Percentiles rank a stretch among this genome's conserved stretches.
Conservation (phyloP, 2,329 filamentous ascomycete species). For the Knufia petricola region DNA sequence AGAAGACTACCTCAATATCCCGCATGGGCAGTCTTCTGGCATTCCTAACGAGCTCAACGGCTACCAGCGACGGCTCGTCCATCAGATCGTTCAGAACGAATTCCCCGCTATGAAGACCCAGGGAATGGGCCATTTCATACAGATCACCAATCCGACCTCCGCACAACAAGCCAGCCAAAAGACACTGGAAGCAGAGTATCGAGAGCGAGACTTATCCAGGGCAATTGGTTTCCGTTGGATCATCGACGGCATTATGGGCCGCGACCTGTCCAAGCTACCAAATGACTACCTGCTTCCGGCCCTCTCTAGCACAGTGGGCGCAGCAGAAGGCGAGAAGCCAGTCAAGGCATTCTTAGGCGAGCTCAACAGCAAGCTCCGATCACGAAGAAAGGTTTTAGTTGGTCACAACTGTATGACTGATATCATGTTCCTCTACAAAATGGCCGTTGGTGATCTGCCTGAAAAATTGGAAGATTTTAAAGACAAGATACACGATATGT, state of each 20-base stretch:
- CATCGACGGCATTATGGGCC: constrained; percentile 36
- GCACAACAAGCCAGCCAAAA: constrained; percentile 27
- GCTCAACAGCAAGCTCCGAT: constrained; percentile 34
- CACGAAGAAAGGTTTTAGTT: constrained; percentile 43
- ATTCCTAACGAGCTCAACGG: constrained; percentile 37
- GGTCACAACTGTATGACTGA: constrained; percentile 57
- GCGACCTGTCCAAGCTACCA: constrained; percentile 31
- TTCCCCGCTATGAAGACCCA: constrained; percentile 37
- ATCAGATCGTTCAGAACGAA: constrained; percentile 56
- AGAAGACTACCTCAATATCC: constrained; percentile 38
- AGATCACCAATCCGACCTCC: constrained; percentile 31
- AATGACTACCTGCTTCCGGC: constrained; percentile 26
- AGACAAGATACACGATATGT: constrained; percentile 41
- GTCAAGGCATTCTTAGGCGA: constrained; percentile 24
- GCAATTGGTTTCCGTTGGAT: constrained; percentile 39
- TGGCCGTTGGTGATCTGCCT: constrained; percentile 50
- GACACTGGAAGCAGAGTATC: constrained; percentile 19
- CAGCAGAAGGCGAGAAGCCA: constrained; percentile 17
- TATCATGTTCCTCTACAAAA: constrained; percentile 51
- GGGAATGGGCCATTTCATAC: constrained; percentile 31
- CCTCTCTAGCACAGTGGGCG: constrained; percentile 13
- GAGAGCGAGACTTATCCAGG: constrained; percentile 27
- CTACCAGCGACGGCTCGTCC: constrained; percentile 56
- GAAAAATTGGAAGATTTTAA: constrained; percentile 47
- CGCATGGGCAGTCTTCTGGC: constrained; percentile 20